Conservation (phyloP, 2,329 filamentous ascomycete species). For the Fusarium sp. region DNA sequence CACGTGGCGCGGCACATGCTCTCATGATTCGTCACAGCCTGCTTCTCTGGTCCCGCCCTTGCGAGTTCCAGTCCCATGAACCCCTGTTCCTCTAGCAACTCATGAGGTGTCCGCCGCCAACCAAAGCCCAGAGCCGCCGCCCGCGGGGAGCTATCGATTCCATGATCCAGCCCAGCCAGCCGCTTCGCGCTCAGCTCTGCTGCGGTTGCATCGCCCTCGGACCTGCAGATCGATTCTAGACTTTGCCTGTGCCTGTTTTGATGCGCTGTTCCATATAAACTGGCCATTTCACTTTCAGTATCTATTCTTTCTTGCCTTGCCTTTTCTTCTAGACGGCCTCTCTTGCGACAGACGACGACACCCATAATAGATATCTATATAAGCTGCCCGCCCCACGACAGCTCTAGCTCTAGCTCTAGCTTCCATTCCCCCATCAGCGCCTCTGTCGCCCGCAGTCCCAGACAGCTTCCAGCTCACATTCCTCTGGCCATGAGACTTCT, state of each 20-base stretch:
- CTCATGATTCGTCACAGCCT: conserved; percentile 41
- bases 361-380: background rate
- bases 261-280: conserved; percentile 20
- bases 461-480: background rate
- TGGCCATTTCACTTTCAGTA: conserved; percentile 5
- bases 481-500: conserved; percentile 52
- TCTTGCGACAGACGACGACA: conserved; percentile 2
- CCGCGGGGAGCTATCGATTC: conserved; percentile 35
- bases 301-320: background rate
- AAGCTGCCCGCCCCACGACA: background rate
- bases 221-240: conserved; percentile 29
- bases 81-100: conserved; percentile 36
- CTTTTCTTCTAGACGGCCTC: background rate
- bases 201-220: conserved; percentile 20
- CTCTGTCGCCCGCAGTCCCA: background rate
- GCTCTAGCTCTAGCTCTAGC: background rate
- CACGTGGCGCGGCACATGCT: conserved; percentile 41
- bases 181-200: conserved; percentile 31
- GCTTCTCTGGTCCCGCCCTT: background rate
- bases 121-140: conserved; percentile 7
- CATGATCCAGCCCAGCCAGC: conserved; percentile 33
- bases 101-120: conserved; percentile 1
- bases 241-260: conserved; percentile 13
- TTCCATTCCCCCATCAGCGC: conserved; percentile 9
- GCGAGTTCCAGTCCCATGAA: conserved; percentile 15